Evolutionary conservation across 169 alveolate genomes (phyloP).

Genomic region (Theileria parva): DNA sequence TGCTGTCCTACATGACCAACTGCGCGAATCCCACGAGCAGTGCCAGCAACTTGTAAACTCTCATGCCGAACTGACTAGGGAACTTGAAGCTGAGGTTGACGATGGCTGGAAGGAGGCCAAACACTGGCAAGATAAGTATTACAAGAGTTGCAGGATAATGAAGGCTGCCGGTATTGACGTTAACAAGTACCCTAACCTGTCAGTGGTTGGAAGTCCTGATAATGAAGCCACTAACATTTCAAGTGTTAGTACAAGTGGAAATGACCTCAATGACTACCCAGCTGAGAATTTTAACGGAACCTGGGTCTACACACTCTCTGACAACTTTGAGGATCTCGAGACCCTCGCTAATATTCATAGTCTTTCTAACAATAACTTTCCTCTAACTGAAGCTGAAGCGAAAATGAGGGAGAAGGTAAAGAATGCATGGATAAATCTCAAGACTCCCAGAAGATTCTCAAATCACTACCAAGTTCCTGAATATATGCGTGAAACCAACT

Average conservation of each 20-base stretch:
- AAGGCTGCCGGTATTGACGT: constrained; percentile 20
- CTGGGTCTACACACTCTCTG: constrained; percentile 28
- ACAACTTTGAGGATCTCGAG: constrained; percentile 39
- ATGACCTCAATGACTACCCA: background rate
- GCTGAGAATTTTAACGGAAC: constrained; percentile 10
- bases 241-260: background rate
- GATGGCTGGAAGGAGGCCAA: constrained; percentile 69
- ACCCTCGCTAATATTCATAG: constrained; percentile 4
- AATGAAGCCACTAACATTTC: constrained; percentile 15
- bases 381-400: background rate
- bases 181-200: constrained; percentile 3
- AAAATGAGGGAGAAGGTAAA: background rate
- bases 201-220: constrained; percentile 8
- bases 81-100: constrained; percentile 58
- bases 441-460: constrained; percentile 29
- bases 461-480: background rate
- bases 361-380: background rate
- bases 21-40: constrained; percentile 62
- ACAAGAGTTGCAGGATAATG: constrained; percentile 16
- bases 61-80: constrained; percentile 45
- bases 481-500: background rate
- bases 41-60: constrained; percentile 59
- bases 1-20: constrained; percentile 57
- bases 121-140: constrained; percentile 60
- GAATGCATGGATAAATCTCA: constrained; percentile 32